Evolutionary conservation across 345 rosid genomes (phyloP).

Genomic region (Carallia pectinifolia): DNA sequence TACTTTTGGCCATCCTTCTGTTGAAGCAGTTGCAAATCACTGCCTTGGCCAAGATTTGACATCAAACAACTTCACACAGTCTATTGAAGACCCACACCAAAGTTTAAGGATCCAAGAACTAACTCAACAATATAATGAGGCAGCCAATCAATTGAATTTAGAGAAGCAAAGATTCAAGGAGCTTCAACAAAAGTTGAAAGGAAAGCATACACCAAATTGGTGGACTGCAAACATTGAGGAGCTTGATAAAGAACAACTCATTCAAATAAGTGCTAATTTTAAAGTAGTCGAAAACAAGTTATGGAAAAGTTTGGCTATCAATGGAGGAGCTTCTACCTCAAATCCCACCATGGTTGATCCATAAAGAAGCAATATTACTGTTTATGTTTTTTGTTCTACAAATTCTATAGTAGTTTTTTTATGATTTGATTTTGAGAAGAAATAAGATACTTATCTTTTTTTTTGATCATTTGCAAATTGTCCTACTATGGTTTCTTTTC

Average conservation of each 20-base stretch:
- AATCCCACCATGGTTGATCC: too few relatives aligned
- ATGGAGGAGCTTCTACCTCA: too few relatives aligned
- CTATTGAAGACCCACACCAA: background rate
- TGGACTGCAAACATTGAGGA: background rate
- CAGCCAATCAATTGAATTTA: background rate
- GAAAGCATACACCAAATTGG: background rate
- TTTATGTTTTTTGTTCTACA: too few relatives aligned
- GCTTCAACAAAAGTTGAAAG: background rate
- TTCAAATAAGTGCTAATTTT: background rate
- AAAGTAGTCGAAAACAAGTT: background rate
- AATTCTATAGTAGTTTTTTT: too few relatives aligned
- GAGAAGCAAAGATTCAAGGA: background rate
- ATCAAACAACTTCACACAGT: background rate
- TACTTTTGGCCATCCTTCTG: slow-evolving; percentile 38
- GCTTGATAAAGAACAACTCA: background rate
- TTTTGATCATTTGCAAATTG: too few relatives aligned
- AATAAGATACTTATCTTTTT: too few relatives aligned
- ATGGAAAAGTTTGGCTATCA: too few relatives aligned
- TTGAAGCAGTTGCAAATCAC: slow-evolving; percentile 8
- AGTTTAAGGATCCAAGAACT: background rate
- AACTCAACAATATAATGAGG: background rate
- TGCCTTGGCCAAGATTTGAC: background rate
- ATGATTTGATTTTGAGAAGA: too few relatives aligned
- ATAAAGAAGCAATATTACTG: too few relatives aligned
- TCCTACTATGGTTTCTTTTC: too few relatives aligned